phyloP scores from a whole-genome alignment of 73 alveolate genomes.

The Tetrahymena malaccensis region DNA sequence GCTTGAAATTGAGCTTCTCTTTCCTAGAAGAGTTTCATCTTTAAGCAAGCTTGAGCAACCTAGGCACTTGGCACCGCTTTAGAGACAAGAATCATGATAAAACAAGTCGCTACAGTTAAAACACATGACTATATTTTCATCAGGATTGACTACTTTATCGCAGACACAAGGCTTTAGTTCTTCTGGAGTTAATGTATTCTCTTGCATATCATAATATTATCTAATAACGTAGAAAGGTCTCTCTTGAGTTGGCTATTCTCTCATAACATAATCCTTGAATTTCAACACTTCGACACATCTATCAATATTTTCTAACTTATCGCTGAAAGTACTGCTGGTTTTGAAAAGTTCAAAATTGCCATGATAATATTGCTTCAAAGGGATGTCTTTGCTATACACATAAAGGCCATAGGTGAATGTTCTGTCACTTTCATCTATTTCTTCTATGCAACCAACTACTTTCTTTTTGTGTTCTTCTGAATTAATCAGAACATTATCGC shows the following conservation, averaged over 20 bases:
- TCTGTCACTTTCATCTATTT: not conserved
- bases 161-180: not conserved
- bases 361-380: not conserved
- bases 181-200: not conserved
- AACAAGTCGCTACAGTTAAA: not conserved
- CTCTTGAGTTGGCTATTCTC: not conserved
- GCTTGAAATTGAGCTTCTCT: not conserved
- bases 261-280: not conserved
- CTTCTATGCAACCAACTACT: not conserved
- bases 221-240: not conserved
- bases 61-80: not conserved
- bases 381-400: not conserved
- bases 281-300: not conserved
- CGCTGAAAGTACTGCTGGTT: not conserved
- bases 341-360: not conserved
- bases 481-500: not conserved
- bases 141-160: not conserved
- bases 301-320: not conserved
- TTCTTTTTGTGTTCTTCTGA: not conserved
- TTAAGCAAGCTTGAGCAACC: not conserved
- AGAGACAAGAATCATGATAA: not conserved
- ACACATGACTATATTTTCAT: not conserved
- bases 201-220: not conserved
- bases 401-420: not conserved
- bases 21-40: not conserved